Evolutionary conservation across 177 flowering plant genomes (phyloP), one percentile per base, ranked within the genome.

Genomic region (Vitis hybrid): DNA sequence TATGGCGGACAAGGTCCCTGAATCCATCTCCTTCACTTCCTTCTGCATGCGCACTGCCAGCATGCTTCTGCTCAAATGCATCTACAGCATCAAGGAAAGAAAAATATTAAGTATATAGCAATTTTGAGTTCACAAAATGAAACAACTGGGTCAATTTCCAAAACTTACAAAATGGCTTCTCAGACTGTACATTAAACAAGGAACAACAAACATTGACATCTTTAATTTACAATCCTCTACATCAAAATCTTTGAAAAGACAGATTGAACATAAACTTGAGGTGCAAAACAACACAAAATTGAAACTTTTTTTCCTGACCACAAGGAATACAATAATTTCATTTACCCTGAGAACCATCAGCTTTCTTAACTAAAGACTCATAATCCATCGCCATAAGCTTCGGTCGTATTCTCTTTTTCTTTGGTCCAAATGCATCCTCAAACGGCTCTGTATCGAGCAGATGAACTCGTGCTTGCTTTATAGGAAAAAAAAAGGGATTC

Each of bases 381-480:
- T 95, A 95, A 84, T 95, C 98, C 40, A 81, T 64, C 11, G 93
- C 94, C 76, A 85, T 18, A 21, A 90, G 91, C 75, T 78, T 93
- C 57, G 99, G 99, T 11, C 97, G 91, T 74, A 88, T 95, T 76
- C 98, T 84, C 81, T 91, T 93, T 57, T 35, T 78, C 84, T 93
- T 91, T 21, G 97, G 91, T 73, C 99, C 99, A 86, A 95, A 95
- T 1, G 89, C 85, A 81, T 89, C 88, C 73, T 66, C 74, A 80
- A 95, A 95, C 13, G 98, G 94, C 79, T 88, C 87, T 0, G 84
- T 92, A 70, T 93, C 94, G 4, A 95, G 87, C 64, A 95, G 93
- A 85, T 91, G 98, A 71, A 85, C 94, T 80, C 92, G 83, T 40
- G 92, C 79, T 90, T 95, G 99, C 98, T 95, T 68, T 30, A 82